Evolutionary conservation across 129 eudicot species (phyloP).

Genomic region (Daucus carota): DNA sequence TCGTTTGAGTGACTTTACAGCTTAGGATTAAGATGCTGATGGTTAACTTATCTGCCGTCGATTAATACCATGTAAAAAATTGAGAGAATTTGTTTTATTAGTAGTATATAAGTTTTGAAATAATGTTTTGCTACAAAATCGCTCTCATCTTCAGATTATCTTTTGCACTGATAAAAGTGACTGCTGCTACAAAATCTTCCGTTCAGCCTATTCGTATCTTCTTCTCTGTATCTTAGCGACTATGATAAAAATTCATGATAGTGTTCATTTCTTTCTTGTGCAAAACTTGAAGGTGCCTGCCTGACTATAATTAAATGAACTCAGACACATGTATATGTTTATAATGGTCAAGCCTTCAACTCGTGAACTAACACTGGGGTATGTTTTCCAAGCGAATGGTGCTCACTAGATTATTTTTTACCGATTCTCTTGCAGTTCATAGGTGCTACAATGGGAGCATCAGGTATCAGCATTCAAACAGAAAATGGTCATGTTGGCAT

Average conservation of each 20-base stretch:
- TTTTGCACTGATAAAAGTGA: background rate
- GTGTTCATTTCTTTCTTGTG: background rate
- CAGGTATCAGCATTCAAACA: conserved; percentile 70
- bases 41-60: background rate
- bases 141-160: background rate
- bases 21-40: background rate
- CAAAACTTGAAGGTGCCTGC: background rate
- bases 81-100: background rate
- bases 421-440: conserved; percentile 48
- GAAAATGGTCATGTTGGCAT: conserved; percentile 66
- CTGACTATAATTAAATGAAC: background rate
- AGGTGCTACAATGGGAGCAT: conserved; percentile 80
- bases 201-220: background rate
- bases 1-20: background rate
- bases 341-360: background rate
- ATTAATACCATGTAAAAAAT: background rate
- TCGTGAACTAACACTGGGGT: background rate
- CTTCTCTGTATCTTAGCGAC: background rate
- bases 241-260: background rate
- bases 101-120: background rate
- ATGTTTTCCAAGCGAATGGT: background rate
- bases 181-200: background rate
- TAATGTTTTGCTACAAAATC: background rate
- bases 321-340: background rate
- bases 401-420: background rate